Conservation (phyloP, 441 rosid species). For the Viola pubescens region DNA sequence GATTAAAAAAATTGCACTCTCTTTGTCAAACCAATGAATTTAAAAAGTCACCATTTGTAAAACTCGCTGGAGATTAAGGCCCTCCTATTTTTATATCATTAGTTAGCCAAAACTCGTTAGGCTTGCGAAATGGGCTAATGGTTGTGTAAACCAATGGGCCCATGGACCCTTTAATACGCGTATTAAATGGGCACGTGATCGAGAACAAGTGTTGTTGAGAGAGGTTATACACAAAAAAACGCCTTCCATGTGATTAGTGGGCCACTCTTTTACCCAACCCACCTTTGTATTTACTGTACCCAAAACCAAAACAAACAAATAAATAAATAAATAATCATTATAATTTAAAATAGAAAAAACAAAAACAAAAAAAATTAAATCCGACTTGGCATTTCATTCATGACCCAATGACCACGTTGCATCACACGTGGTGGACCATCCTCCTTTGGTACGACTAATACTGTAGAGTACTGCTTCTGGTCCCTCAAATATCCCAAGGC, state of each 20-base stretch:
- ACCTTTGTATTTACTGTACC: neutral
- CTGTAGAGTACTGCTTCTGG: neutral
- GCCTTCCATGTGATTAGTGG: constrained; percentile 34
- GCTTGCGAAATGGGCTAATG: neutral
- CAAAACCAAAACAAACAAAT: neutral
- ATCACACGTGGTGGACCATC: neutral
- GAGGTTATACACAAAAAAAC: constrained; percentile 19
- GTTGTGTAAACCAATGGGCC: constrained; percentile 6
- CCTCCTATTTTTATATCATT: neutral
- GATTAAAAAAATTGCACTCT: too few relatives aligned
- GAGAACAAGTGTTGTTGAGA: constrained; percentile 17
- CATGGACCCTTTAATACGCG: constrained; percentile 7
- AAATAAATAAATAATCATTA: neutral
- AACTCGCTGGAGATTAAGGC: neutral
- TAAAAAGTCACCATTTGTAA: too few relatives aligned
- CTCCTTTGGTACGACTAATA: neutral
- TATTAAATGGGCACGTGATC: constrained; percentile 48
- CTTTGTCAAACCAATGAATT: too few relatives aligned
- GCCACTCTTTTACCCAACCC: constrained; percentile 3
- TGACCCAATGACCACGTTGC: constrained; percentile 11
- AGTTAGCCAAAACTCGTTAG: neutral
- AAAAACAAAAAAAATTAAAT: too few relatives aligned
- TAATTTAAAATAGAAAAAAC: neutral
- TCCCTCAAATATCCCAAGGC: neutral
- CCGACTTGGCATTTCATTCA: constrained; percentile 4